Conservation (phyloP, 2,329 filamentous ascomycete species). For the Aspergillus nomiae region DNA sequence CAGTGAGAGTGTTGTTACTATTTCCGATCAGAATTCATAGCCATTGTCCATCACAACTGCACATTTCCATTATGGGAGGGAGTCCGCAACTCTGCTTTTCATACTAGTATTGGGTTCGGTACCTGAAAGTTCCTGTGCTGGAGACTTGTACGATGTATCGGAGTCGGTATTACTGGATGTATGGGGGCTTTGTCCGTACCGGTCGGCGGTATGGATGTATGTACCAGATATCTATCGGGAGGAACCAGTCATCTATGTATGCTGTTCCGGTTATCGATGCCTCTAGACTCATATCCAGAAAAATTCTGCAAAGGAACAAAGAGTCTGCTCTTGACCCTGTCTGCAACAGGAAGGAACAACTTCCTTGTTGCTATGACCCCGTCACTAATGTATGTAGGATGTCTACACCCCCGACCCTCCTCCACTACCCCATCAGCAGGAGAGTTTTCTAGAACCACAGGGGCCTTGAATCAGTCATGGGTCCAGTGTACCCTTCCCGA, state of each 20-base stretch:
- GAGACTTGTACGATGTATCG: background rate
- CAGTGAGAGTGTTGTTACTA: background rate
- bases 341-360: background rate
- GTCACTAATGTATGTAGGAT: background rate
- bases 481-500: background rate
- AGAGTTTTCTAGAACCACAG: background rate
- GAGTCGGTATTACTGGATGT: background rate
- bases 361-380: background rate
- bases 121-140: background rate
- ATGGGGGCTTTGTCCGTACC: background rate
- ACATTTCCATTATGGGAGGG: background rate
- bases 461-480: background rate
- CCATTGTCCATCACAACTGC: background rate
- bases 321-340: background rate
- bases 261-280: background rate
- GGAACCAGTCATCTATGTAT: background rate
- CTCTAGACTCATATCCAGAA: background rate
- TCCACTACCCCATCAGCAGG: background rate
- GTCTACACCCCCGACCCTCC: background rate
- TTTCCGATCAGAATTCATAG: background rate
- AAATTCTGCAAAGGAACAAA: background rate
- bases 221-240: background rate
- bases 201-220: background rate
- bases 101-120: constrained; percentile 7
- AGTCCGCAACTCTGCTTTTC: background rate